Evolutionary conservation across 345 rosid species (phyloP), one percentile per base, ranked within the genome.

Genomic region (Trapa bicornis): DNA sequence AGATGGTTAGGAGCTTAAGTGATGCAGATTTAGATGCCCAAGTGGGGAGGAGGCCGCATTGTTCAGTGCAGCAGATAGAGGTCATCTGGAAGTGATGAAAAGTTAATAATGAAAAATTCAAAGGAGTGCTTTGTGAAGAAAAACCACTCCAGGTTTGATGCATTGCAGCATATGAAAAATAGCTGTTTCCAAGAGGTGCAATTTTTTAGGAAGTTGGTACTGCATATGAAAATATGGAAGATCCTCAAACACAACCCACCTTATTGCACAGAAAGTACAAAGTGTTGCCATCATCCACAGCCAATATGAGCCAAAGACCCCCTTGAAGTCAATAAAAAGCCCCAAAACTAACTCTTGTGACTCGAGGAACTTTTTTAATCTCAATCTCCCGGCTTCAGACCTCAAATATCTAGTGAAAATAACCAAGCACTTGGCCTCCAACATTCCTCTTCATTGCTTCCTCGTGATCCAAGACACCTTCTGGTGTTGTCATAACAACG

Each of bases 381-480:
- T 13, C 56, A 50, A 50, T 15, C 22, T 16, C 22, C 60, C 1
- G 58, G 57, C 57, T 6, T 29, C 32, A 2, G 22, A 22, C 17
- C 16, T 66, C 47, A 16, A 36, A 16, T 50, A 11, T 73, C 83
- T 85, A 94, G 73, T 87, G 86, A 61, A 94, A 94, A 76, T 82
- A 86, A 73, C 99, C 97, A 73, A 91, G 87, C 75, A 94, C 92
- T 65, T 87, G 96, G 75, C 96, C 99, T 63, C 96, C 97, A 8
- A 83, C 91, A 58, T 94, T 91, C 66, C 85, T 78, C 66, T 60
- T 82, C 16, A 79, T 76, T 47, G 99, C 99, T 68, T 87, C 93
- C 77, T 94, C 97, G 73, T 94, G 97, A 70, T 94, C 99, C 90
- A 94, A 76, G 75, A 94, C 79, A 61, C 96, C 99, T 52, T 91